Evolutionary conservation across 306 rosid genomes (phyloP).

Genomic region (Corylus americana): DNA sequence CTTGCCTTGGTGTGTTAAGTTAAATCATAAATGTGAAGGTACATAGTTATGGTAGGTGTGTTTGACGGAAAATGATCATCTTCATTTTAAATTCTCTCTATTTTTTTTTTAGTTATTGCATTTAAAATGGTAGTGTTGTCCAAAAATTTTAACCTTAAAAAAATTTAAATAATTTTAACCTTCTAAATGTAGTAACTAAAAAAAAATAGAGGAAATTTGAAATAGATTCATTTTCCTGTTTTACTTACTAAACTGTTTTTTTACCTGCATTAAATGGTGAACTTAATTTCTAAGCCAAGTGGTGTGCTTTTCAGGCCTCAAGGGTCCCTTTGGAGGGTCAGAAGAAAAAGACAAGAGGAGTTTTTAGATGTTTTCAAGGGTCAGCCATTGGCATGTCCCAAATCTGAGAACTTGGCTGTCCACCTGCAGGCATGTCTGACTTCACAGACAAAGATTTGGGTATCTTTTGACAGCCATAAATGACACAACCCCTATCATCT

Average conservation of each 20-base stretch:
- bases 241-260: not conserved
- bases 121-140: too few relatives aligned
- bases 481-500: conserved; percentile 33
- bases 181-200: too few relatives aligned
- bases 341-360: conserved; percentile 66
- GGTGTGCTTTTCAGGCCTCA: conserved; percentile 34
- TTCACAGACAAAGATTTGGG: conserved; percentile 63
- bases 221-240: not conserved
- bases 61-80: not conserved
- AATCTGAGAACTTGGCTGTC: conserved; percentile 59
- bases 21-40: conserved; percentile 14
- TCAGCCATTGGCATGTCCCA: conserved; percentile 50
- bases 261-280: conserved; percentile 15
- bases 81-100: too few relatives aligned
- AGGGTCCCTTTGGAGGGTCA: conserved; percentile 37
- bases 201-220: too few relatives aligned
- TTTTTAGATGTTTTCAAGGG: conserved; percentile 41
- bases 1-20: not conserved
- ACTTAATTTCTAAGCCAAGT: conserved; percentile 31
- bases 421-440: conserved; percentile 55
- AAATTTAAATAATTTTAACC: too few relatives aligned
- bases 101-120: too few relatives aligned
- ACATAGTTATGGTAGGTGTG: conserved; percentile 6
- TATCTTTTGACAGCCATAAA: conserved; percentile 61
- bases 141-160: too few relatives aligned